These are phyloP conservation scores for Lyophyllum atratum DNA, from an alignment of 768 basidiomycete species.

Conservation along the genomic window DNA sequence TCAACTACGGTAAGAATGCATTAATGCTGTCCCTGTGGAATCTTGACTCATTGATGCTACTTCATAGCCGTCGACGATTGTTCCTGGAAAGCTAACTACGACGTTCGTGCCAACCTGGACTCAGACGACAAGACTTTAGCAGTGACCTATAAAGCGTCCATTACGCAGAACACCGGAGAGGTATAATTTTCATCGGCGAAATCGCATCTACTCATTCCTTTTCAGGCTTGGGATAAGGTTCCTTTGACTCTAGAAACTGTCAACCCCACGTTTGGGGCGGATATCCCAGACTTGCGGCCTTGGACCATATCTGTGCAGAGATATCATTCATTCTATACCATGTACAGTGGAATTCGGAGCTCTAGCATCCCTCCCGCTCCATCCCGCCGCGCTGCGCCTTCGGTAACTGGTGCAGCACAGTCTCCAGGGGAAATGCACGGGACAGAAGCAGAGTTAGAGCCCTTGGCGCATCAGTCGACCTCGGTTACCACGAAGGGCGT, in stretches of 20 bases:
- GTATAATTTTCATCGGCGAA: slow-evolving; percentile 16
- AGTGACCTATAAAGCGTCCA: slow-evolving; percentile 39
- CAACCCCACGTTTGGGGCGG: slow-evolving; percentile 38
- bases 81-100: slow-evolving; percentile 35
- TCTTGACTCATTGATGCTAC: not conserved
- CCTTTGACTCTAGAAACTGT: slow-evolving; percentile 39
- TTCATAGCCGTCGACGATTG: slow-evolving; percentile 24
- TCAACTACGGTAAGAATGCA: slow-evolving; percentile 24
- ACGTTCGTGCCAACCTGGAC: slow-evolving; percentile 37
- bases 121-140: slow-evolving; percentile 31
- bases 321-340: not conserved
- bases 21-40: not conserved
- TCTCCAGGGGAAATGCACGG: too few relatives aligned
- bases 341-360: too few relatives aligned
- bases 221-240: slow-evolving; percentile 19
- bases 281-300: slow-evolving; percentile 32
- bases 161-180: slow-evolving; percentile 43
- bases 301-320: slow-evolving; percentile 32
- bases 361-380: not conserved
- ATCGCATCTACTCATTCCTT: too few relatives aligned
- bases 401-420: not conserved
- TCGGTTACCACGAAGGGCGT: slow-evolving; percentile 6
- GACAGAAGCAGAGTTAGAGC: too few relatives aligned
- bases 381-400: not conserved
- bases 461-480: not conserved